Evolutionary conservation across 345 rosid genomes (phyloP), one percentile per base, ranked within the genome.

Genomic region (Salix suchowensis): DNA sequence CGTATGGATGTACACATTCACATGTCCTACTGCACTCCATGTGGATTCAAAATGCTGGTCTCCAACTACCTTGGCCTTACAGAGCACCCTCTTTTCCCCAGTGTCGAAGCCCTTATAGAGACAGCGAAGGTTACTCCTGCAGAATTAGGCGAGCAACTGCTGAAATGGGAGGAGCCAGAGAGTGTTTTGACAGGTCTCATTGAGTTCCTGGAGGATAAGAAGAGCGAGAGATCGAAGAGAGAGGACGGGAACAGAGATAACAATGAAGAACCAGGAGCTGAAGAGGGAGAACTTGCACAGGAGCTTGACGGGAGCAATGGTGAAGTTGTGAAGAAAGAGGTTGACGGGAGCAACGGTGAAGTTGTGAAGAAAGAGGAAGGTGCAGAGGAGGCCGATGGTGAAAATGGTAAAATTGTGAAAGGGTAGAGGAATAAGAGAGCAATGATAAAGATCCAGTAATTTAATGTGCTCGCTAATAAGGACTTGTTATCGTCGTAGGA

Each of bases 1-100:
- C 80, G 76, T 6, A 78, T 78, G 80, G 80, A 72, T 65, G 2
- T 78, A 61, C 92, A 83, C 58, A 48, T 91, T 16, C 82, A 79
- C 50, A 82, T 89, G 91, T 84, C 87, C 36, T 86, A 87, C 36
- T 86, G 89, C 69, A 81, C 79, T 37, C 88, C 85, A 44, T 9
- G 10, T 16, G 81, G 90, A 55, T 88, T 91, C 86, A 81, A 74
- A 82, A 81, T 77, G 24, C 76, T 86, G 1, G 88, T 85, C 50
- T 46, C 16, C 50, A 46, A 46, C 50, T 46, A 46, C 6, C 50
- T 46, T 4, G 50, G 18, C 5, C 14, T 46, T 46, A 46, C 50
- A 46, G 50, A 46, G 50, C 50, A 46, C 74, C 70, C 83, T 6
- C 67, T 39, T 16, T 42, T 79, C 54, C 1, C 19, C 10, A 64